Evolutionary conservation across 1,284 basidiomycete genomes (phyloP), one percentile per base, ranked within the genome.

Genomic region (Trichosporon sp.): DNA sequence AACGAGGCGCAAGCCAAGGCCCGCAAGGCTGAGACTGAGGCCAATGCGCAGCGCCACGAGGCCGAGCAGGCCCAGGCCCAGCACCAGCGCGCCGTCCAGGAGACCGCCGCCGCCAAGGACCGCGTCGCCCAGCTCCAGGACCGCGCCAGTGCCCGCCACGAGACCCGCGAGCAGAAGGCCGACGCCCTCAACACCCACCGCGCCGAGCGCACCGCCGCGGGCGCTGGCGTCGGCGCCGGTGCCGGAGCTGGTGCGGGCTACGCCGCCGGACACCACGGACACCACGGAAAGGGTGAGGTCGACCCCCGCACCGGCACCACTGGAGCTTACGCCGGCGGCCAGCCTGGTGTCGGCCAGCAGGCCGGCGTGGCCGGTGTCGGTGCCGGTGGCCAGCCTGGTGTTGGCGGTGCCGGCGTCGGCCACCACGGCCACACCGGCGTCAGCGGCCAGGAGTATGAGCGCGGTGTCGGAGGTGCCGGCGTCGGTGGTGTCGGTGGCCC

Each of bases 1-100:
- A 60, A 60, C 56, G 56, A 60, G 27, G 56, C 56, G 4, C 29
- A 31, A 18, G 56, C 56, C 56, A 60, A 60, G 56, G 56, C 56
- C 8, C 56, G 56, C 56, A 60, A 60, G 56, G 56, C 29, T 1
- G 56, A 60, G 29, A 13, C 56, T 9, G 56, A 60, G 56, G 56
- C 56, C 29, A 60, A 60, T 29, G 29, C 56, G 15, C 56, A 60
- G 56, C 1, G 18, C 6, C 15, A 15, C 29, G 27, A 60, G 56
- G 27, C 27, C 27, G 56, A 60, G 56, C 56, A 29, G 27, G 56
- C 56, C 29, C 18, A 29, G 56, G 27, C 29, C 29, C 11, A 18
- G 15, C 56, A 32, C 29, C 29, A 60, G 56, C 56, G 27, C 5
- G 56, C 56, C 29, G 56, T 32, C 18, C 27, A 60, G 56, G 27